Evolutionary conservation across 2,329 filamentous ascomycete species (phyloP).

Genomic region (Sarocladiaceae sp.): DNA sequence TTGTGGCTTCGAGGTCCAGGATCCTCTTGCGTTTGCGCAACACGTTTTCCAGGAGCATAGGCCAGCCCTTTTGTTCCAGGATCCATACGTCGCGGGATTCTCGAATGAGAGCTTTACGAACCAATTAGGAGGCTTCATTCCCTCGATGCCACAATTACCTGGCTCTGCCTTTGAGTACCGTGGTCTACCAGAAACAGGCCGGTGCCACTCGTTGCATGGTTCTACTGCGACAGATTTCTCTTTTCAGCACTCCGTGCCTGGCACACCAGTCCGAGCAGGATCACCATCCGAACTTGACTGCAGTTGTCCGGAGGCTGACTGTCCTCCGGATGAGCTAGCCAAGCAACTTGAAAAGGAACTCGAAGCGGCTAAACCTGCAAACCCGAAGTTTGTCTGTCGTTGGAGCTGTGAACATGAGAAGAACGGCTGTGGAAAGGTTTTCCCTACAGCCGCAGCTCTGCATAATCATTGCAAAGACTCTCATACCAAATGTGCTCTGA

Average conservation of each 20-base stretch:
- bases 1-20: conserved; percentile 23
- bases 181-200: conserved; percentile 1
- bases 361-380: conserved; percentile 10
- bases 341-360: conserved; percentile 2
- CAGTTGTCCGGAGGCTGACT: conserved; percentile 10
- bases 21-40: conserved; percentile 20
- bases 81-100: conserved; percentile 1
- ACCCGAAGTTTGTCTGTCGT: conserved; percentile 24
- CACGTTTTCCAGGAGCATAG: conserved; percentile 24
- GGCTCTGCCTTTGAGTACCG: conserved; percentile 1
- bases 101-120: neutral
- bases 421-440: conserved; percentile 27
- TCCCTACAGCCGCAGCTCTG: conserved; percentile 40
- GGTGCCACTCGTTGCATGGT: conserved; percentile 4
- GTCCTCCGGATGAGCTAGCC: conserved; percentile 13
- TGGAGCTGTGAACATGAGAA: conserved; percentile 20
- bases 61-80: conserved; percentile 4
- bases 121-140: conserved; percentile 1
- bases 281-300: conserved; percentile 11
- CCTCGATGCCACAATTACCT: conserved; percentile 2
- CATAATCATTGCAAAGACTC: conserved; percentile 47
- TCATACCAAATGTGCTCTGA: conserved; percentile 38
- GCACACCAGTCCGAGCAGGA: conserved; percentile 3
- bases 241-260: conserved; percentile 3
- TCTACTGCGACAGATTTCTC: conserved; percentile 6